Base-by-base conservation (phyloP, 2,329 filamentous ascomycete species). In the Cryphonectria radicalis region DNA sequence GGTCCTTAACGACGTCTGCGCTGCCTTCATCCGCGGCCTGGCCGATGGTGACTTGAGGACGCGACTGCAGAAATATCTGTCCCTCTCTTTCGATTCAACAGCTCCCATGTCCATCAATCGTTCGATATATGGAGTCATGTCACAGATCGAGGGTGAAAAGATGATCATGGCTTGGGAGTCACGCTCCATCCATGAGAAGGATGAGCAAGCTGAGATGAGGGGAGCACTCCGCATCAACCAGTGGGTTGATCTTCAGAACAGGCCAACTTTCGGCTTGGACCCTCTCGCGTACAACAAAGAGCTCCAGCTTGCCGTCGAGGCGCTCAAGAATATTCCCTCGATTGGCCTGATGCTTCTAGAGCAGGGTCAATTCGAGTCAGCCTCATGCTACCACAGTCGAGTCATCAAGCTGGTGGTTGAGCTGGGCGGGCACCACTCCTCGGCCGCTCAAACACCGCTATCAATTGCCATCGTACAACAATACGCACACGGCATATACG, bases 101-200 rank as follows among this genome's bases (percentile, higher is more conserved):
- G 67, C 73, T 2, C 74, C 78, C 7, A 78, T 63, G 57, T 60
- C 72, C 6, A 43, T 32, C 8, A 70, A 81, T 70, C 84, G 86
- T 55, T 87, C 88, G 4, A 82, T 91, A 0, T 79, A 82, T n/a
- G 87, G 87, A 0, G 82, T 89, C 2, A 84, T 81, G 72, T 84
- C 80, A 19, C 87, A 90, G 73, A 78, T 84, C 1, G 89, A 91
- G 75, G 89, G 89, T 10, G 89, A 91, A 75, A 80, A 81, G 28
- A 77, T 89, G 32, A 80, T 86, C 1, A 82, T 86, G 76, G 76
- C 81, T 3, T 88, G 83, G 82, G 83, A 85, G 28, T 76, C 73
- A 35, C 78, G 81, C 65, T 59, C 79, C 5, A 72, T 84, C 0
- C 75, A 66, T n/a, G 84, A 83, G 71, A 77, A 75, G 37, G 79